Evolutionary conservation across 2,329 filamentous ascomycete species (phyloP).

Genomic region (Apiospora sp.): DNA sequence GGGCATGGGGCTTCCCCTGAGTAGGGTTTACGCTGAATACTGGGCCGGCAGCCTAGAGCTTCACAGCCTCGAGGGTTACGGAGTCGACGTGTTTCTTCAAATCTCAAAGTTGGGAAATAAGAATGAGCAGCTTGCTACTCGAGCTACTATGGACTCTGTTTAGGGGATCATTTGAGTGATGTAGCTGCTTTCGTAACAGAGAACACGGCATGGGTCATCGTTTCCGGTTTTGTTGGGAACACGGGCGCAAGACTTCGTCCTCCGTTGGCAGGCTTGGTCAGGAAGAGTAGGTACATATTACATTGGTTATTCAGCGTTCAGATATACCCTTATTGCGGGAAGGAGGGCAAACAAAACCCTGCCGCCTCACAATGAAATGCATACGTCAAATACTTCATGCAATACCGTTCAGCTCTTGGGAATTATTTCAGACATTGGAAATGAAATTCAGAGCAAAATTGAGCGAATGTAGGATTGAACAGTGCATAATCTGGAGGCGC

Average conservation of each 20-base stretch:
- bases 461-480: not conserved
- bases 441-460: not conserved
- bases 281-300: not conserved
- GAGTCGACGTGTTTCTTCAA: slow-evolving; percentile 93
- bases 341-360: not conserved
- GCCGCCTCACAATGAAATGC: not conserved
- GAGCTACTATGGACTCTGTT: slow-evolving; percentile 80
- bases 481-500: not conserved
- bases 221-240: not conserved
- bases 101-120: slow-evolving; percentile 97
- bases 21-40: slow-evolving; percentile 94
- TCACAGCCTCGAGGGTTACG: slow-evolving; percentile 94
- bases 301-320: slow-evolving; percentile 1
- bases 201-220: not conserved
- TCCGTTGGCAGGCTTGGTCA: not conserved
- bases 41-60: slow-evolving; percentile 94
- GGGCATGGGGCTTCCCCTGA: slow-evolving; percentile 93
- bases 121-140: slow-evolving; percentile 88
- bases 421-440: not conserved
- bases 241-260: not conserved
- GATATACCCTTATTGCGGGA: slow-evolving; percentile 4
- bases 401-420: not conserved
- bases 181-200: not conserved
- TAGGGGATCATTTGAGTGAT: slow-evolving; percentile 45
- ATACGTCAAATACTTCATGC: not conserved